Evolutionary conservation across 225 moss, liverwort and hornwort genomes (phyloP).

Genomic region (Asterella californica): DNA sequence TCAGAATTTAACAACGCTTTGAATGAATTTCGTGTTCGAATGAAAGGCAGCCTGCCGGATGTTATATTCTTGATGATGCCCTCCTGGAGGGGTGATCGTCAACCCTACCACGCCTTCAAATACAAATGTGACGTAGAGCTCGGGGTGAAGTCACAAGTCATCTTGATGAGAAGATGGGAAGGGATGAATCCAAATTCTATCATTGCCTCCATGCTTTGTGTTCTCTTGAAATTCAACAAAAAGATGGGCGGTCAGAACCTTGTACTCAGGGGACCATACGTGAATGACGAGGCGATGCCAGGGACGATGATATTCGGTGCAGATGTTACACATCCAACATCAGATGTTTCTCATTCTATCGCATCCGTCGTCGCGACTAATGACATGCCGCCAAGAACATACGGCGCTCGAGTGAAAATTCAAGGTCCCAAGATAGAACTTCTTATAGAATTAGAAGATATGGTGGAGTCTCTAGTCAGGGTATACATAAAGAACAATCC

Average conservation of each 20-base stretch:
- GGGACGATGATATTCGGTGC: constrained; percentile 16
- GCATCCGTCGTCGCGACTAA: background rate
- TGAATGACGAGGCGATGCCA: background rate
- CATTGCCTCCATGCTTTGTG: background rate
- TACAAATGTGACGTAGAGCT: background rate
- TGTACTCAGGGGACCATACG: background rate
- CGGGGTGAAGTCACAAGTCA: background rate
- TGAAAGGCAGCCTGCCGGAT: no score
- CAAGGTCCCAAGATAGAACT: background rate
- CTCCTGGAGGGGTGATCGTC: background rate
- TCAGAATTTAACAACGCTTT: background rate
- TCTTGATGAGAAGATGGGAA: background rate
- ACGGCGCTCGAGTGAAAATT: background rate
- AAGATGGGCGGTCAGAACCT: constrained; percentile 2
- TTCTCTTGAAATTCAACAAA: background rate
- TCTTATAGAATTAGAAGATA: background rate
- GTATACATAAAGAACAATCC: background rate
- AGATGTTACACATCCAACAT: background rate
- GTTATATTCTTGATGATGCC: background rate
- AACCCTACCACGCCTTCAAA: background rate
- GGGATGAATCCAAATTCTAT: background rate
- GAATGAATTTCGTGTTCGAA: background rate
- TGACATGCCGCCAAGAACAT: constrained; percentile 4
- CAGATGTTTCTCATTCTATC: background rate
- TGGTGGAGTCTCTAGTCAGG: background rate